Evolutionary conservation across 305 asterid species (phyloP).

Genomic region (Coffea humblotiana): DNA sequence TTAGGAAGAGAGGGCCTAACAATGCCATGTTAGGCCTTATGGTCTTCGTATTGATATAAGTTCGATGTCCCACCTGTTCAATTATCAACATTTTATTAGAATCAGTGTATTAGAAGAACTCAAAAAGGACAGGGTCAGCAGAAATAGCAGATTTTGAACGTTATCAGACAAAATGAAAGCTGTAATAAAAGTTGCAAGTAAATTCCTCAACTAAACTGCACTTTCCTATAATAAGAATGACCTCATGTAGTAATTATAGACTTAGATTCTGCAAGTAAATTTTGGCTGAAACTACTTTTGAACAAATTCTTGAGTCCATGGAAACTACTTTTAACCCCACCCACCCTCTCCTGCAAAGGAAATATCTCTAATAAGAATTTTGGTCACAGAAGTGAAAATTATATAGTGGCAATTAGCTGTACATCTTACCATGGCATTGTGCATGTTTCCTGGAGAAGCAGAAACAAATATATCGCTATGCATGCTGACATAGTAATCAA

Average conservation of each 20-base stretch:
- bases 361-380: background rate
- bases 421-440: constrained; percentile 83
- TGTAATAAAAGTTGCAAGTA: background rate
- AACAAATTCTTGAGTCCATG: no score
- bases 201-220: background rate
- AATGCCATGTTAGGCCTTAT: constrained; percentile 91
- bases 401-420: background rate
- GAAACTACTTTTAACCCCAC: background rate
- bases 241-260: no score
- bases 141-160: background rate
- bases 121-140: background rate
- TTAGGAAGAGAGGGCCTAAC: constrained; percentile 81
- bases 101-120: constrained; percentile 3
- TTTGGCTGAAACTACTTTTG: no score
- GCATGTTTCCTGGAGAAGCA: constrained; percentile 99
- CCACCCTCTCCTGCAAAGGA: background rate
- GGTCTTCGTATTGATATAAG: constrained; percentile 74
- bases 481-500: constrained; percentile 93
- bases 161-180: background rate
- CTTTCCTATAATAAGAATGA: background rate
- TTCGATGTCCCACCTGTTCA: constrained; percentile 85
- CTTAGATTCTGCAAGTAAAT: no score
- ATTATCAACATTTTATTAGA: background rate
- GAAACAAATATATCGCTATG: constrained; percentile 90
- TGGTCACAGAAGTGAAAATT: background rate